Base-by-base conservation (phyloP, 441 rosid species). In the Geranium incanum region DNA sequence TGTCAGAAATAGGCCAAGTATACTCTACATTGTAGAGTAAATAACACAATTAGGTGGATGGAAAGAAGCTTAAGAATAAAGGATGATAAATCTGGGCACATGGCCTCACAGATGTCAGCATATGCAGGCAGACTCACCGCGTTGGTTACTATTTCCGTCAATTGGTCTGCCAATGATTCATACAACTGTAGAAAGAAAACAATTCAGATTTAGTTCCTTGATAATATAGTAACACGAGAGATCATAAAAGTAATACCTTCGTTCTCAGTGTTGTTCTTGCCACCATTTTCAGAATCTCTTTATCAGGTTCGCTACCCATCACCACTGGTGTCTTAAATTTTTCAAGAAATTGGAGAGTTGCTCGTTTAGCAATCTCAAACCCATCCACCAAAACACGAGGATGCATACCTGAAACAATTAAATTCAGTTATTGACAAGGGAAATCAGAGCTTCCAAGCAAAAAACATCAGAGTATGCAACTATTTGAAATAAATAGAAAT, bases 381-480 rank as follows among this genome's bases (percentile, higher is more conserved):
- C 98, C 98, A 89, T 93, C 98, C 73, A 91, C 98, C 80, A 93
- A 78, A 76, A 93, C 98, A 55, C 94, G 94, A 6, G 97, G 97
- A 84, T 94, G 99, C 95, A 94, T 90, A 55, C 97, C 97, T 94
- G 69, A 68, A 68, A 70, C 68, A 71, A 50, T n/a, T n/a, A 52
- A 52, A 52, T 2, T 11, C 59, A 12, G n/a, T 52, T 12, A 52
- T 52, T 52, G 15, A 5, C 16, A 52, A n/a, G 59, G 59, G 18
- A n/a, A 52, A 50, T 11, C 15, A 52, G 16, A n/a, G 16, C 59
- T 52, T 2, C 16, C 59, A 12, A 7, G 43, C 3, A 52, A n/a
- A 11, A 52, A 52, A 12, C 18, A 52, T 11, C 4, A 13, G 8
- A 39, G 43, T 39, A 39, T 4, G 6, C 59, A 52, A 13, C 18